Base-by-base conservation (phyloP, 768 basidiomycete species). In the Trametes gibbosa region DNA sequence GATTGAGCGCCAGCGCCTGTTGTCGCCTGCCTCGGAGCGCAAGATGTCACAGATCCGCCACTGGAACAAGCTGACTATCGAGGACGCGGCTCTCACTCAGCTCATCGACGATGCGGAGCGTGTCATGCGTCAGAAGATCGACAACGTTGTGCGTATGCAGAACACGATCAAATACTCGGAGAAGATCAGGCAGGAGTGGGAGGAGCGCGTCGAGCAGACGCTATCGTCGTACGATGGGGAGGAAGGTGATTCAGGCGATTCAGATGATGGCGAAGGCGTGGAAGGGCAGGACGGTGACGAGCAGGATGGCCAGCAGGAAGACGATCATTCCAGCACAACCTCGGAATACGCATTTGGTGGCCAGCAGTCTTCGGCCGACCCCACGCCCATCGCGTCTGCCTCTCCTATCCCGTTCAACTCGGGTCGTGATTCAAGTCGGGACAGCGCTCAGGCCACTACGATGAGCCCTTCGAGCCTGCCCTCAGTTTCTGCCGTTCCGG, bases 171-270 rank as follows among this genome's bases (percentile, higher is more conserved):
- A 92, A 53, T 98, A 98, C 73, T 87, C 94, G 40, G 97, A 98
- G 77, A 96, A 95, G 76, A 91, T 97, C 29, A 87, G 96, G 77
- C 89, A 89, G 66, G 97, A 98, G 74, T 98, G 96, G 95, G 90
- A 98, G 73, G 89, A 91, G 68, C 86, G 84, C 65, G 88, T 97
- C 14, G 88, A 85, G 60, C 81, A 84, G 65, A 81, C 79, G 41
- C 73, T 95, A 34, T 81, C 81, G 3, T 75, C 76, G 34, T 82
- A 85, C 17, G 83, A 83, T 17, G 84, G 82, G 8, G 84, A 84
- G 42, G 82, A 76, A 42, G 76, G 69, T 43, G 71, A 75, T 41
- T 81, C 78, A 49, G 75, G 77, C 53, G 76, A 77, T 34, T 79
- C 76, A 39, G 74, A 75, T 32, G 75, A 73, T 3, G 74, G 69